These are phyloP conservation scores for Lactarius akahatsu DNA, from an alignment of 768 basidiomycete genomes.

Conservation along the genomic window DNA sequence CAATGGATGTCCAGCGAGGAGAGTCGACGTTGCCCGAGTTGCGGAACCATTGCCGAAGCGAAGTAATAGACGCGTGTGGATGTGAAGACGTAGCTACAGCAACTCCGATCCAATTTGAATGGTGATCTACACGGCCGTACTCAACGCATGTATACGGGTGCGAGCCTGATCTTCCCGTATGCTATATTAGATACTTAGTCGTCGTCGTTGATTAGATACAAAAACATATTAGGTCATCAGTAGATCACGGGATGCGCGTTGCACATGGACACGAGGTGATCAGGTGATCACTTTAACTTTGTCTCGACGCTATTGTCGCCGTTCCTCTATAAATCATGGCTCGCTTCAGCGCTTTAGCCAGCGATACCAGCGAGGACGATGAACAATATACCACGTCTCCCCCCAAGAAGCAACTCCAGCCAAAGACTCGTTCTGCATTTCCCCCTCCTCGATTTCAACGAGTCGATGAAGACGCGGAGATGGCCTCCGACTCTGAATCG, in stretches of 20 bases:
- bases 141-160: too few relatives aligned
- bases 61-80: slow-evolving; percentile 48
- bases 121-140: not conserved
- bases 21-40: slow-evolving; percentile 66
- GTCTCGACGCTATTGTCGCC: not conserved
- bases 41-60: slow-evolving; percentile 61
- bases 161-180: too few relatives aligned
- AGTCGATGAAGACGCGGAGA: slow-evolving; percentile 22
- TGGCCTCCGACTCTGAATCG: slow-evolving; percentile 33
- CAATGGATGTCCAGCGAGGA: slow-evolving; percentile 70
- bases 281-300: not conserved
- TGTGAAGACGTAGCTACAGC: not conserved
- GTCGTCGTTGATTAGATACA: too few relatives aligned
- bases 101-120: not conserved
- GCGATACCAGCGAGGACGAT: slow-evolving; percentile 30
- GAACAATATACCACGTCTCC: slow-evolving; percentile 14
- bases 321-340: slow-evolving; percentile 22
- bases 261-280: slow-evolving; percentile 4
- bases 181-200: too few relatives aligned
- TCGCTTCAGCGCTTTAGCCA: slow-evolving; percentile 29
- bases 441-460: slow-evolving; percentile 6
- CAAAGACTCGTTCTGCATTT: slow-evolving; percentile 8
- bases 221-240: not conserved
- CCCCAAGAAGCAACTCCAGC: slow-evolving; percentile 6
- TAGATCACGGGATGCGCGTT: not conserved